Base-by-base conservation (phyloP, 345 rosid species). In the Dipteronia dyeriana region DNA sequence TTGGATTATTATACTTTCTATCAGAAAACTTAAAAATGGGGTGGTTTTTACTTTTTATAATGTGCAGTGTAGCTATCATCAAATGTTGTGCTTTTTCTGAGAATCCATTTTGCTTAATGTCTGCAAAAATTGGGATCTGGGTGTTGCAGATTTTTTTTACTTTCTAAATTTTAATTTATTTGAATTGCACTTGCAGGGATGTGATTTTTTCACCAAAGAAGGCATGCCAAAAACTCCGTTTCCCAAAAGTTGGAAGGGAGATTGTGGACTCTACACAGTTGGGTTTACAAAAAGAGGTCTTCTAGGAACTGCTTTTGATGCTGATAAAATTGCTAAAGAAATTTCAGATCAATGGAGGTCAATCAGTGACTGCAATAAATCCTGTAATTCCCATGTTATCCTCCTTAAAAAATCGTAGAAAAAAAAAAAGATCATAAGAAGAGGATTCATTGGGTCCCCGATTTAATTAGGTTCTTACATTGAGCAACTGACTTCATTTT, bases 211-310 rank as follows among this genome's bases (percentile, higher is more conserved):
- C 90, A 84, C 93, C 9, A 79, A 90, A 70, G 96, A 91, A 4
- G 99, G 99, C 4, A 88, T 92, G 90, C 99, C 99, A 0, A 90
- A 54, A 80, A 86, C 90, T 62, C 89, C 90, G 57, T 93, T 90
- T 81, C 98, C 98, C 2, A 82, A 89, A 79, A 88, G 96, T 1
- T 93, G 99, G 99, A 93, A 87, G 68, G 99, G 96, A 47, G 89
- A 65, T 39, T 80, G 86, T 51, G 96, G 99, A 54, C 72, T 95
- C 7, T 95, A 95, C 78, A 82, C 94, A 0, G 99, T 93, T 73
- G 99, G 99, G 20, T 95, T 95, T 75, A 90, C 97, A 49, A 84
- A 92, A 73, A 88, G 92, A 75, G 99, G 99, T 5, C 90, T 95
- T 20, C 83, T 82, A 9, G 99, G 98, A 71, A 88, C 94, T 73